phyloP scores from a whole-genome alignment of 169 alveolate genomes.

The Cryptosporidium ryanae region DNA sequence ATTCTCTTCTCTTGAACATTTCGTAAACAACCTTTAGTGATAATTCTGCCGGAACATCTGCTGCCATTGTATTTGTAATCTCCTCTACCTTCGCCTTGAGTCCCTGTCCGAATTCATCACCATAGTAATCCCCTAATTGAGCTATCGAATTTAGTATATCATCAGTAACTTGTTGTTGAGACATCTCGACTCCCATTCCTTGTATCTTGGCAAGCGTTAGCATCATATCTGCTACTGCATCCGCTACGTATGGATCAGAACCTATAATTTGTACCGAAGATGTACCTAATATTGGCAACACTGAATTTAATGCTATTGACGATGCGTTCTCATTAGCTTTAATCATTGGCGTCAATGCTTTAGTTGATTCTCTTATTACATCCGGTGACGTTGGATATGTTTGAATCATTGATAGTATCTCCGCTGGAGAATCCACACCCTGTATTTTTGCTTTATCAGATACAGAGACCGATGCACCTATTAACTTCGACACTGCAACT shows the following conservation, averaged over 20 bases:
- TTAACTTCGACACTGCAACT: slow-evolving; percentile 39
- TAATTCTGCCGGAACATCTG: slow-evolving; percentile 56
- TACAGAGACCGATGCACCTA: slow-evolving; percentile 6
- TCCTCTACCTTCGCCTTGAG: slow-evolving; percentile 47
- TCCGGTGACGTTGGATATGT: slow-evolving; percentile 62
- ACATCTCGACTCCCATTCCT: slow-evolving; percentile 70
- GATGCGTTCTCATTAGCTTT: slow-evolving; percentile 58
- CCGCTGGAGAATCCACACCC: slow-evolving; percentile 42
- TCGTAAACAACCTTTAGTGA: slow-evolving; percentile 62
- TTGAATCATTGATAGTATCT: slow-evolving; percentile 43
- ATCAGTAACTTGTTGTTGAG: slow-evolving; percentile 36
- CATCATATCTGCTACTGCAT: slow-evolving; percentile 48
- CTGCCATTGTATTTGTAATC: slow-evolving; percentile 50
- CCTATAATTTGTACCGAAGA: slow-evolving; percentile 25
- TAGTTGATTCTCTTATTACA: slow-evolving; percentile 25
- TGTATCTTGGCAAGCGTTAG: slow-evolving; percentile 55
- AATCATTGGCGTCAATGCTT: slow-evolving; percentile 38
- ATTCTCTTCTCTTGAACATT: slow-evolving; percentile 46
- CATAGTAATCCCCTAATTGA: slow-evolving; percentile 68
- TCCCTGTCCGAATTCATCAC: slow-evolving; percentile 65
- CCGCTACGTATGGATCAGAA: slow-evolving; percentile 75
- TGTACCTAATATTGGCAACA: slow-evolving; percentile 54
- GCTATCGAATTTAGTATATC: slow-evolving; percentile 23
- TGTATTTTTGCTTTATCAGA: slow-evolving; percentile 14
- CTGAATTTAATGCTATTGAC: slow-evolving; percentile 30